Percentiles rank a stretch among this genome's conserved stretches.
These are phyloP conservation scores for Sherardia arvensis DNA, from an alignment of 257 asterid genomes.

Conservation along the genomic window DNA sequence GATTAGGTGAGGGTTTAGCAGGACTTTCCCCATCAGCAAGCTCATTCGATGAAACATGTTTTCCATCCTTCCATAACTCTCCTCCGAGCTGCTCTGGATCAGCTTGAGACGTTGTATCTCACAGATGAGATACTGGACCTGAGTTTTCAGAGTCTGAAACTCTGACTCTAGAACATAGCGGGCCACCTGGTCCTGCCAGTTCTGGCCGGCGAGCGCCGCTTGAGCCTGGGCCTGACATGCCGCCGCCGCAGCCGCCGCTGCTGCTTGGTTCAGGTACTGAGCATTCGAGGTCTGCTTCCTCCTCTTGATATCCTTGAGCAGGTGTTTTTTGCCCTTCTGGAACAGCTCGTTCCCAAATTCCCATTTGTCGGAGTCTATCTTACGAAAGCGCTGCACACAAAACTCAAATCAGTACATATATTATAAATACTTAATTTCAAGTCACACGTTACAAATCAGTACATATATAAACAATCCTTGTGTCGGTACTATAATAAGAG, in stretches of 20 bases:
- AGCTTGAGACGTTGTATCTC: conserved; percentile 50
- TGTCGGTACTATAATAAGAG: too few relatives aligned
- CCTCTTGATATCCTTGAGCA: conserved; percentile 70
- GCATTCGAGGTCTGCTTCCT: conserved; percentile 41
- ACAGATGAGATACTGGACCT: conserved; percentile 32
- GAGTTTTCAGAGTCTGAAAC: conserved; percentile 34
- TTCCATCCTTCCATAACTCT: not conserved
- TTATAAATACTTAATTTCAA: too few relatives aligned
- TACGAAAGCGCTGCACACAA: conserved; percentile 56
- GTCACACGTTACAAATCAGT: too few relatives aligned
- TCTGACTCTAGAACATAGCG: conserved; percentile 29
- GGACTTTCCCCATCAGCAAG: conserved; percentile 34
- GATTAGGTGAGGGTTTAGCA: conserved; percentile 40
- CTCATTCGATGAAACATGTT: not conserved
- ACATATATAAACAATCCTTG: too few relatives aligned
- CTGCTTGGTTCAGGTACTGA: conserved; percentile 21
- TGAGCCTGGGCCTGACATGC: not conserved
- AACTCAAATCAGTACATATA: not conserved
- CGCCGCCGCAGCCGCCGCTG: conserved; percentile 10
- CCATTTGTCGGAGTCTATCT: conserved; percentile 82
- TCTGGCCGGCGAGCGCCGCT: conserved; percentile 5
- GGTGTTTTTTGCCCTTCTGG: conserved; percentile 62
- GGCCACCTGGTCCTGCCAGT: conserved; percentile 26
- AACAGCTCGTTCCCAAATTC: conserved; percentile 75
- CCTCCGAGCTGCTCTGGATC: conserved; percentile 43